Base-by-base conservation (phyloP, 768 basidiomycete genomes). In the Leccinum longicurvipes region DNA sequence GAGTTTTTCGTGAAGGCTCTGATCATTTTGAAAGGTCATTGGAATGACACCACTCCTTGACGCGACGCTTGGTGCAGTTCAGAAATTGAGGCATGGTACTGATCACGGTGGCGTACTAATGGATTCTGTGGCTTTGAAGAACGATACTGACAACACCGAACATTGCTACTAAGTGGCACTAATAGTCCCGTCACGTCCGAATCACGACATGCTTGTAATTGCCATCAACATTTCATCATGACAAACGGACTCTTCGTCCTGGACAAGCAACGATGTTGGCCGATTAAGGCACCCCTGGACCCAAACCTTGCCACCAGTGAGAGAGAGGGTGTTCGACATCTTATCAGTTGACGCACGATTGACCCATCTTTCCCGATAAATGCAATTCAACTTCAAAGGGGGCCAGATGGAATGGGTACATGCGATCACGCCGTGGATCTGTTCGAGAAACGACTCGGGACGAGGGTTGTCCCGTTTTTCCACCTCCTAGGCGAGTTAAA, bases 391-490 rank as follows among this genome's bases (percentile, higher is more conserved):
- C 17, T n/a, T 36, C n/a, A n/a, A n/a, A n/a, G n/a, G 17, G 19
- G 52, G 19, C 10, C 19, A 15, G 54, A 31, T 29, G 36, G 54
- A 19, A n/a, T 0, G 54, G 44, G 44, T 45, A n/a, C 4, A 32
- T 32, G 19, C 3, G 53, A 4, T 53, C 50, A 56, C n/a, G n/a
- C 73, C 39, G 72, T 73, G 36, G 76, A 81, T 58, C 67, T 80
- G 28, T 63, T 83, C 31, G 79, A 82, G 49, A 78, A 76, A 63
- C 70, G 76, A 48, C 76, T 79, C 50, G 67, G 76, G 12, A 76
- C 79, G 77, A 24, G 39, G 78, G 81, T 66, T 74, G 78, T 29
- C 79, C 78, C 49, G 23, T 76, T 47, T n/a, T 78, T 79, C 34
- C 31, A n/a, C 24, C 21, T 47, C 3, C 17, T 23, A 29, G 23